These are phyloP conservation scores for Penicillium goetzii DNA, from an alignment of 495 filamentous ascomycete species.

Conservation along the genomic window DNA sequence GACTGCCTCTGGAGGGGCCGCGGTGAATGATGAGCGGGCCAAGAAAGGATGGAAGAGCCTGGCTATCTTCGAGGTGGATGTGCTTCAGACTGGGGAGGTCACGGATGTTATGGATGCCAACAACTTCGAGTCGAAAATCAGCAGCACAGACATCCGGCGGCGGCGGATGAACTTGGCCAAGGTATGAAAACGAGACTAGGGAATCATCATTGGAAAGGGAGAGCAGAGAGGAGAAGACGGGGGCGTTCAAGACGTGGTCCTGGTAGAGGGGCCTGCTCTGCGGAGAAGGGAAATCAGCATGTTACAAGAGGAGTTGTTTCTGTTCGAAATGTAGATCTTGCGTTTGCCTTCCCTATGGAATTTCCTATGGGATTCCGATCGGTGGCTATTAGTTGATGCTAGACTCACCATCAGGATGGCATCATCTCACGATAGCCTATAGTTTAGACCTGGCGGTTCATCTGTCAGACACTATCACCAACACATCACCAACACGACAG, in stretches of 20 bases:
- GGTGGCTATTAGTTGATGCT: not conserved
- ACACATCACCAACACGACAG: not conserved
- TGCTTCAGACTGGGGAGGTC: conserved; percentile 71
- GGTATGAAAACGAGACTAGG: conserved; percentile 22
- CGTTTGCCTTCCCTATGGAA: not conserved
- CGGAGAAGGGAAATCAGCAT: not conserved
- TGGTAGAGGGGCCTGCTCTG: not conserved
- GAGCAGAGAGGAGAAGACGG: not conserved
- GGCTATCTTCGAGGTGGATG: conserved; percentile 89
- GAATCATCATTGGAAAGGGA: not conserved
- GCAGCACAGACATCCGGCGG: conserved; percentile 76
- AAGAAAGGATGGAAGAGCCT: conserved; percentile 78
- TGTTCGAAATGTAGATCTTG: not conserved
- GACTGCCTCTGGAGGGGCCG: conserved; percentile 79
- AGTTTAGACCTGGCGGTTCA: not conserved
- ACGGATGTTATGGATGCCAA: conserved; percentile 48
- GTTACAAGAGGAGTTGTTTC: not conserved
- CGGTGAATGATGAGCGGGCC: conserved; percentile 77
- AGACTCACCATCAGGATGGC: not conserved
- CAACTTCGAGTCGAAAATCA: conserved; percentile 80
- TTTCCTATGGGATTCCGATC: not conserved
- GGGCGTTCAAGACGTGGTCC: too few species aligned
- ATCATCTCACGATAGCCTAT: not conserved
- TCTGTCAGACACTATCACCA: not conserved
- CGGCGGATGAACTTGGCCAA: conserved; percentile 48